Evolutionary conservation across 441 rosid species (phyloP).

Genomic region (Gossypium lobatum): DNA sequence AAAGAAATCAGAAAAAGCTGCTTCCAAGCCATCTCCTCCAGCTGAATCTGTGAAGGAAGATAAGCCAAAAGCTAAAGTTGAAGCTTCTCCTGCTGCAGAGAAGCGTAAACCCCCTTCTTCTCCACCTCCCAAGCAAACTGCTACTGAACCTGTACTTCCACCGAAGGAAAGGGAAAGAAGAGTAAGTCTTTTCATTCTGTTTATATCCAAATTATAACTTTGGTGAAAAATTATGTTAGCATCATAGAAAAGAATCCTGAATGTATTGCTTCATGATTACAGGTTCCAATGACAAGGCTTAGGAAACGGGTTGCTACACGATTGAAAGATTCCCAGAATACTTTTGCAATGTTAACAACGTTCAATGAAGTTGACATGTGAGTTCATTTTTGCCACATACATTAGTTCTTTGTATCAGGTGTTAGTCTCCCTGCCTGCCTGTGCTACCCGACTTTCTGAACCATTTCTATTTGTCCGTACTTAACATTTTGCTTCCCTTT

Average conservation of each 20-base stretch:
- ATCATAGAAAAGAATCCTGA: slow-evolving; percentile 9
- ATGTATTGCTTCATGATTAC: slow-evolving; percentile 25
- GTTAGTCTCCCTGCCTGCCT: neutral
- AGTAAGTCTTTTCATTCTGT: slow-evolving; percentile 34
- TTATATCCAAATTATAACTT: neutral
- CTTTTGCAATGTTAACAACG: slow-evolving; percentile 90
- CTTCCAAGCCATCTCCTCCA: slow-evolving; percentile 56
- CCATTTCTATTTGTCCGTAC: neutral
- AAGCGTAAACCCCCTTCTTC: slow-evolving; percentile 58
- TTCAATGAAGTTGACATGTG: slow-evolving; percentile 99
- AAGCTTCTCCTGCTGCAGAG: slow-evolving; percentile 47
- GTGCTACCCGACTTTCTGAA: neutral
- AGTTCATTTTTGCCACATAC: slow-evolving; percentile 23
- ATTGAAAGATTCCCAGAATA: slow-evolving; percentile 89
- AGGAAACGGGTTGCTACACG: slow-evolving; percentile 88
- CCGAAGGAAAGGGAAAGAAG: slow-evolving; percentile 98
- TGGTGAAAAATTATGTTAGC: neutral
- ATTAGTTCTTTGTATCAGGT: neutral
- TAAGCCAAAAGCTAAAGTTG: slow-evolving; percentile 52
- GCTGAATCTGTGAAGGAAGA: slow-evolving; percentile 39
- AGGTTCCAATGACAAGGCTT: slow-evolving; percentile 99
- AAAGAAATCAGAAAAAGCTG: slow-evolving; percentile 43
- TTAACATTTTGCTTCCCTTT: neutral
- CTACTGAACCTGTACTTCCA: slow-evolving; percentile 93
- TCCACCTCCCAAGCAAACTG: slow-evolving; percentile 55